Evolutionary conservation across 371 early-diverging fungal species (phyloP).

Genomic region (Quaeritorhiza haematococci): DNA sequence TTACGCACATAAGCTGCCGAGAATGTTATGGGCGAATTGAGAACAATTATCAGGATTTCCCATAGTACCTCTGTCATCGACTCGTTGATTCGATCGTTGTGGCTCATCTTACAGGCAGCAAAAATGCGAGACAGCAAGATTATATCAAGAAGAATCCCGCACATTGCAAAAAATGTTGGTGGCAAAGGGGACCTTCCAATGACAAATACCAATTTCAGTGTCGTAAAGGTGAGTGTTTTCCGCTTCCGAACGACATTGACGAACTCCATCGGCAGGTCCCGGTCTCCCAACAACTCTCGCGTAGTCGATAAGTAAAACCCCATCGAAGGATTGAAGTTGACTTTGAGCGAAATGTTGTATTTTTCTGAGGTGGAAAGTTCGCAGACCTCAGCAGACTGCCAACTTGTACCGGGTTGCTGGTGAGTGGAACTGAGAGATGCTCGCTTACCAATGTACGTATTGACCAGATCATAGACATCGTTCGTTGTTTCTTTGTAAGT

Average conservation of each 20-base stretch:
- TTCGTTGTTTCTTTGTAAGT: conserved; percentile 79
- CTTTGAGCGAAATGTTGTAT: conserved; percentile 56
- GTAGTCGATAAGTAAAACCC: conserved; percentile 62
- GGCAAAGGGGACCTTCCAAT: too few relatives aligned
- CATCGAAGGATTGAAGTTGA: conserved; percentile 51
- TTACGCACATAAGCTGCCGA: too few relatives aligned
- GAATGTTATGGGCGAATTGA: too few relatives aligned
- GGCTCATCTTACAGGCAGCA: conserved; percentile 40
- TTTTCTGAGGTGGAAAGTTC: conserved; percentile 32
- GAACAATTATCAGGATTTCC: too few relatives aligned
- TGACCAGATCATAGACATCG: conserved; percentile 72
- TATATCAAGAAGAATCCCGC: neutral
- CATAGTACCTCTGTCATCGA: conserved; percentile 75
- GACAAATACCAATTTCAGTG: conserved; percentile 62
- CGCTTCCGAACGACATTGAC: conserved; percentile 56
- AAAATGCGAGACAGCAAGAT: neutral
- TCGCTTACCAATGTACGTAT: conserved; percentile 50
- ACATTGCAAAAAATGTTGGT: neutral
- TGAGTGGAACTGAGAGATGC: neutral
- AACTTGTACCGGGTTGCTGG: neutral
- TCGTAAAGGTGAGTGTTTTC: conserved; percentile 64
- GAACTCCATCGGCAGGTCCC: conserved; percentile 41
- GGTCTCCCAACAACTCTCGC: conserved; percentile 27
- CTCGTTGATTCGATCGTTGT: conserved; percentile 72
- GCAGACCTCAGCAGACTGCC: neutral